These are phyloP conservation scores for Chrysochromulina parva DNA, from an alignment of 78 protist genomes.

Conservation along the genomic window DNA sequence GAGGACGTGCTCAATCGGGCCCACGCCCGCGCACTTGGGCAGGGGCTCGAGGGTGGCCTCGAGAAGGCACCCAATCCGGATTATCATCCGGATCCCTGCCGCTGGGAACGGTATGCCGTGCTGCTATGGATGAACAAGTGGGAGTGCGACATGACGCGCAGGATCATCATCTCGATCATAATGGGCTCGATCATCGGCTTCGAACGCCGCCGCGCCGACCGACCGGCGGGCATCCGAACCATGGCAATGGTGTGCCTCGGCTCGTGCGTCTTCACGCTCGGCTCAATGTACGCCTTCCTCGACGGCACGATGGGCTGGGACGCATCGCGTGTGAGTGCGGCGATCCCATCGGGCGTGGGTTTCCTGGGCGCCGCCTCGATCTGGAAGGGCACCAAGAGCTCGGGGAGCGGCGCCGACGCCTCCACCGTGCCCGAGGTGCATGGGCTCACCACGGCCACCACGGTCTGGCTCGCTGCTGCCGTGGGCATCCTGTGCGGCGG, in stretches of 20 bases:
- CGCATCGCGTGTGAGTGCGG: neutral
- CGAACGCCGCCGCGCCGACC: conserved; percentile 40
- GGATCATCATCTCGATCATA: neutral
- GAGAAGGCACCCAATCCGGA: neutral
- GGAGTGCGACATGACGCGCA: neutral
- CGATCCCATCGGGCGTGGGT: conserved; percentile 17
- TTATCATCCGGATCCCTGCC: neutral
- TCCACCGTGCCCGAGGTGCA: neutral
- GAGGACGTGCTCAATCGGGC: neutral
- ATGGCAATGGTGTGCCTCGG: conserved; percentile 26
- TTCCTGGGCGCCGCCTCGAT: conserved; percentile 27
- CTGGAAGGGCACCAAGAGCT: neutral
- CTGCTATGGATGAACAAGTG: neutral
- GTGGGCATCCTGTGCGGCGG: conserved; percentile 1
- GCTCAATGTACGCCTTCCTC: neutral
- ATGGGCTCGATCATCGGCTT: conserved; percentile 5
- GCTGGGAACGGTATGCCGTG: neutral
- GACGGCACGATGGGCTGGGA: conserved; percentile 23
- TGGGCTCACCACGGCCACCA: neutral
- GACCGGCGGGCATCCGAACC: conserved; percentile 26
- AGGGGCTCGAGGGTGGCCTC: neutral
- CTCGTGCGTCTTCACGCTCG: conserved; percentile 27
- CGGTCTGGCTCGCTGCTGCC: conserved; percentile 16
- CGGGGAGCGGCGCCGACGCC: neutral
- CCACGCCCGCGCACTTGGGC: neutral